Percentiles rank a stretch among this genome's conserved stretches.
phyloP scores from a whole-genome alignment of 345 rosid species.

The Lepidium didymum region DNA sequence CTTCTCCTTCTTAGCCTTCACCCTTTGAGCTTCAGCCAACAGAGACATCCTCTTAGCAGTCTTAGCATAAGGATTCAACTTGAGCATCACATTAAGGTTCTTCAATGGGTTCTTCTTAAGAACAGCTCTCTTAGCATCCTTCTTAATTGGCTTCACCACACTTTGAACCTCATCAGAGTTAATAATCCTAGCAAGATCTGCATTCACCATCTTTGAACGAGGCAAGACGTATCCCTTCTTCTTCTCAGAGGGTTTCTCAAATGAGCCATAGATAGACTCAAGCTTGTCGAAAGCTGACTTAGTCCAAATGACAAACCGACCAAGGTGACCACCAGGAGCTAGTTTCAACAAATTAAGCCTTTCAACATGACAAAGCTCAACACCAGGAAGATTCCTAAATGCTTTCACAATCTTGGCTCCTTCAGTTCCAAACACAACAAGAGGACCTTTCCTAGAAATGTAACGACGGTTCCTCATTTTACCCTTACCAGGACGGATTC shows the following conservation, averaged over 20 bases:
- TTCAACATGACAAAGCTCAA: slow-evolving; percentile 81
- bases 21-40: slow-evolving; percentile 85
- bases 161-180: slow-evolving; percentile 96
- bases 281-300: slow-evolving; percentile 93
- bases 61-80: slow-evolving; percentile 90
- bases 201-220: slow-evolving; percentile 90
- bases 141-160: slow-evolving; percentile 77
- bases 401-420: slow-evolving; percentile 90
- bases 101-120: slow-evolving; percentile 92
- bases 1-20: slow-evolving; percentile 96
- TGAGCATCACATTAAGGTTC: slow-evolving; percentile 77
- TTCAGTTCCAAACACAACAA: slow-evolving; percentile 72
- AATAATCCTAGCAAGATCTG: slow-evolving; percentile 84
- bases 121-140: slow-evolving; percentile 60
- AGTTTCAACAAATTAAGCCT: slow-evolving; percentile 74
- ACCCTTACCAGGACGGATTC: slow-evolving; percentile 86
- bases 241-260: slow-evolving; percentile 74
- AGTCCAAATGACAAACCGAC: slow-evolving; percentile 92
- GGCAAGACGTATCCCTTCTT: slow-evolving; percentile 90
- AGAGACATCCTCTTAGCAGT: slow-evolving; percentile 93
- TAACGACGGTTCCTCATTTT: slow-evolving; percentile 86
- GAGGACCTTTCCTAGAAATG: slow-evolving; percentile 81
- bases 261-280: slow-evolving; percentile 78
- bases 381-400: slow-evolving; percentile 89
- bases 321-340: slow-evolving; percentile 98